Evolutionary conservation across 2,329 filamentous ascomycete genomes (phyloP), one percentile per base, ranked within the genome.

Genomic region (Monosporascus sp.): DNA sequence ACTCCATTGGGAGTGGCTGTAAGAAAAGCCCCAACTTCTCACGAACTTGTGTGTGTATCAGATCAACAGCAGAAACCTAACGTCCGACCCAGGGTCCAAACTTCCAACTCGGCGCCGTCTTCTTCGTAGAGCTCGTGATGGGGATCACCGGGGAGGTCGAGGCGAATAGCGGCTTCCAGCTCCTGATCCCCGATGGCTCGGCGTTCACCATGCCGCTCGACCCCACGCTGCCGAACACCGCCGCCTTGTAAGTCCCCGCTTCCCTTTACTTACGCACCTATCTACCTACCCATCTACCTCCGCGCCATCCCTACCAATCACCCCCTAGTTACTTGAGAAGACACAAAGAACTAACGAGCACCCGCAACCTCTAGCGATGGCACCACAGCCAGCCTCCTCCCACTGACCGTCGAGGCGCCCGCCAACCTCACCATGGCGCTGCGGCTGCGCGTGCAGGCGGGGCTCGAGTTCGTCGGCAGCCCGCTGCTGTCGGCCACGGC

Each of bases 1-100:
- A 61, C 52, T 7, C 63, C 63, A 1, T 52, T 65, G 7, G 64
- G 63, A 6, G 56, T 66, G 37, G 44, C 61, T 37, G 62, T 65
- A 54, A 57, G 63, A 19, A 22, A 6, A 22, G 17, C 16, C 16
- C 35, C 19, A 19, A 26, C 20, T 8, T 16, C 11, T 16, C 20
- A 14, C 31, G 5, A 35, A 35, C 4, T 35, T 14, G 31, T 9
- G 31, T 2, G 8, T 31, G 22, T n/a, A 31, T 35, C 31, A 35
- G 11, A 14, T 35, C 31, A 35, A 35, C 11, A 35, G 5, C 31
- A 35, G 31, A 35, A 9, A 35, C 11, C 31, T 35, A 35, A 35
- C 31, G 11, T 35, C 31, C 9, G 11, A 35, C 11, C 9, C 41
- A 65, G 60, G 62, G 63, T 17, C 60, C 62, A 2, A 60, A 58